Conservation (phyloP, 202 grass and related monocot genomes). For the Saccharum hybrid region DNA sequence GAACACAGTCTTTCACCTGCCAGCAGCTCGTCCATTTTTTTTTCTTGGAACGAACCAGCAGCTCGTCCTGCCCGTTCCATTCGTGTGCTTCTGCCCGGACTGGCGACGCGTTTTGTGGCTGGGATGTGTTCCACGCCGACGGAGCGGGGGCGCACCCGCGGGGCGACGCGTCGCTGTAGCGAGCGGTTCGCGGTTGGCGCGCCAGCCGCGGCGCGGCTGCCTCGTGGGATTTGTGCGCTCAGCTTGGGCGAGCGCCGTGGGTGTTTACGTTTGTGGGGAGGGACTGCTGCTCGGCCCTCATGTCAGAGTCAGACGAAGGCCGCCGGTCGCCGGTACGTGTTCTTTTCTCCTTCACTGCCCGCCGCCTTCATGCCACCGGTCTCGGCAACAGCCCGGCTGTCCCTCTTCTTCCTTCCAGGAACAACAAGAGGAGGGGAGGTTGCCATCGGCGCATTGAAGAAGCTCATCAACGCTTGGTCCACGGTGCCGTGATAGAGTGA, state of each 20-base stretch:
- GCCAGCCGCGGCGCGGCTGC: too few relatives aligned
- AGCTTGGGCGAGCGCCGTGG: too few relatives aligned
- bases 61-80: too few relatives aligned
- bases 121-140: not conserved
- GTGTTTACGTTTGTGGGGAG: not conserved
- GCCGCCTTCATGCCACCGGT: not conserved
- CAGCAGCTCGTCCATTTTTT: too few relatives aligned
- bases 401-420: not conserved
- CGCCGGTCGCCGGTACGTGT: slow-evolving; percentile 19
- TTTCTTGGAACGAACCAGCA: too few relatives aligned
- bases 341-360: slow-evolving; percentile 36
- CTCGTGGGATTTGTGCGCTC: slow-evolving; percentile 9
- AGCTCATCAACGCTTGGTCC: not conserved
- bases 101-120: not conserved
- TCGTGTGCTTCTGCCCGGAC: too few relatives aligned
- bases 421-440: not conserved
- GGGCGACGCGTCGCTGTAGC: slow-evolving; percentile 21
- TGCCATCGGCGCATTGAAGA: slow-evolving; percentile 28
- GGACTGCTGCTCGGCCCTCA: not conserved
- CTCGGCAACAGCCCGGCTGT: slow-evolving; percentile 13
- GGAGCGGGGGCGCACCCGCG: not conserved
- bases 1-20: too few relatives aligned
- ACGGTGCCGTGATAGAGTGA: not conserved
- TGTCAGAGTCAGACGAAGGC: not conserved
- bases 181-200: slow-evolving; percentile 45